A percentile compares a stretch with the other conserved stretches of the same genome.
phyloP scores from a whole-genome alignment of 495 filamentous ascomycete genomes.

The Aspergillus nidulans region DNA sequence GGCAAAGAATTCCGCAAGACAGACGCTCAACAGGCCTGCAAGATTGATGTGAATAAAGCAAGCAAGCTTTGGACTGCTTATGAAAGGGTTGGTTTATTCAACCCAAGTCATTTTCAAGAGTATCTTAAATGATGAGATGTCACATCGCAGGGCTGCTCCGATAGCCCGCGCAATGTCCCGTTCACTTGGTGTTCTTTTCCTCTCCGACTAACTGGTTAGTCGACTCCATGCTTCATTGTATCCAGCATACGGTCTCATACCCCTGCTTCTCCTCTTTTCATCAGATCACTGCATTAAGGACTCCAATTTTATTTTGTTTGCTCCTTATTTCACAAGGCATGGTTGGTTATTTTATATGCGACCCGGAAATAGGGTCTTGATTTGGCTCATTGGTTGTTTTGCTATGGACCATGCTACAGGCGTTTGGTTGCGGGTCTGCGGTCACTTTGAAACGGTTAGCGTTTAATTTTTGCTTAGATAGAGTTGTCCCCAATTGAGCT shows the following conservation, averaged over 20 bases:
- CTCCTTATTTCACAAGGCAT: slow-evolving; percentile 5
- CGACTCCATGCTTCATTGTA: background rate
- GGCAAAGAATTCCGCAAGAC: slow-evolving; percentile 94
- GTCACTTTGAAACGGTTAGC: background rate
- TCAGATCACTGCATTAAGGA: slow-evolving; percentile 1
- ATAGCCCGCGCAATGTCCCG: background rate
- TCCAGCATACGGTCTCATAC: background rate
- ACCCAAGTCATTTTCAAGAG: slow-evolving; percentile 54
- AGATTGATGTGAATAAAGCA: slow-evolving; percentile 98
- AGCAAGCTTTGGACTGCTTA: slow-evolving; percentile 92
- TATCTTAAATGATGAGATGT: slow-evolving; percentile 36
- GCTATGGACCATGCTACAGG: slow-evolving; percentile 1
- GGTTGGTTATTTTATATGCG: background rate
- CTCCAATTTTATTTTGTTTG: background rate
- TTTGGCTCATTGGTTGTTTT: slow-evolving; percentile 1
- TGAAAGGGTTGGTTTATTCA: slow-evolving; percentile 86
- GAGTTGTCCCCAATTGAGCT: background rate
- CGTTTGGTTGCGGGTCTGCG: background rate
- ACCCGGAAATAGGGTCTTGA: background rate
- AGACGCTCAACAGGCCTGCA: slow-evolving; percentile 94
- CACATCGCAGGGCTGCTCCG: background rate
- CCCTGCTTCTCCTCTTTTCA: background rate
- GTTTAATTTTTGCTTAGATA: background rate
- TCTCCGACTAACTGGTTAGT: slow-evolving; percentile 6
- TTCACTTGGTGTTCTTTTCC: background rate